Conservation (phyloP, 345 rosid genomes). For the Theobroma cacao region DNA sequence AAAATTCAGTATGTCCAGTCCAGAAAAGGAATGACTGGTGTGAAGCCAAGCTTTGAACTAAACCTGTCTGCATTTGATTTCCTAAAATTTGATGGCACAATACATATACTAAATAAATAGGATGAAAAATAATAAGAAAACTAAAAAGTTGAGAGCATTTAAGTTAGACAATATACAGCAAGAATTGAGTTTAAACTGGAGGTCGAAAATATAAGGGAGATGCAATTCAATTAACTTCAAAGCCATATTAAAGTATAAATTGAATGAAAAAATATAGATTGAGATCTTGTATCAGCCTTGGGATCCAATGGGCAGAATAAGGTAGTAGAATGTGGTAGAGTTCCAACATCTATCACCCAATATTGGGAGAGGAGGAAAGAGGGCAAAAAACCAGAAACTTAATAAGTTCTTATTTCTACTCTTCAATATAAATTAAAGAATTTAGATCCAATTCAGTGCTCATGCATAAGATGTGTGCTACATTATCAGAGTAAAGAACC, state of each 20-base stretch:
- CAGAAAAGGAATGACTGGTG: neutral
- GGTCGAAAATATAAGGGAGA: neutral
- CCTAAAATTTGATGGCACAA: neutral
- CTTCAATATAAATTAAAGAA: neutral
- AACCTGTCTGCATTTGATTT: neutral
- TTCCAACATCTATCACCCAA: neutral
- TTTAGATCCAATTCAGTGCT: neutral
- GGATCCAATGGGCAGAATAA: neutral
- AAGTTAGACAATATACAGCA: neutral
- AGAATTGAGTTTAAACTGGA: neutral
- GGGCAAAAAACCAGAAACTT: neutral
- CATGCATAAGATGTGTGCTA: slow-evolving; percentile 1
- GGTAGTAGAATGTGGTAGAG: neutral
- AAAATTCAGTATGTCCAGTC: neutral
- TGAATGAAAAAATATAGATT: neutral
- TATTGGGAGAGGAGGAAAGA: neutral
- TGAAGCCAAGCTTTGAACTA: neutral
- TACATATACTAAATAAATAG: neutral
- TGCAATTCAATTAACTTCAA: neutral
- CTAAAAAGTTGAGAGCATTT: neutral
- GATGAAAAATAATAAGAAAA: neutral
- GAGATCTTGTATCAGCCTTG: neutral
- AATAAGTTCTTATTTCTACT: neutral
- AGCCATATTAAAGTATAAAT: neutral
- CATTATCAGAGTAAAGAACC: neutral